Evolutionary conservation across 768 basidiomycete species (phyloP), one percentile per base, ranked within the genome.

Genomic region (Hemileccinum rubropunctum): DNA sequence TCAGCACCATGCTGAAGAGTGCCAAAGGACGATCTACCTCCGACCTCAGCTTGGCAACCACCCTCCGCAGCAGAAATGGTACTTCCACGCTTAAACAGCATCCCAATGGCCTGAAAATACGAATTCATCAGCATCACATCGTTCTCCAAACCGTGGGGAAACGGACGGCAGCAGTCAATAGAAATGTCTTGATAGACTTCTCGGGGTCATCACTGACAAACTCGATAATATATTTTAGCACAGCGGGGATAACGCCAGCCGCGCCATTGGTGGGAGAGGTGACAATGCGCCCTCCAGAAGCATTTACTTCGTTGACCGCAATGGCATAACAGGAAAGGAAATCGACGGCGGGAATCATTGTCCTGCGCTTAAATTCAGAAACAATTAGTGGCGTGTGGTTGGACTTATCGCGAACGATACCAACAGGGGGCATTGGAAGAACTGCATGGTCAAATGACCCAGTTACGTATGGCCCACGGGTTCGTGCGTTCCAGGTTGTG

Each of bases 41-140:
- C 95, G 4, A 98, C 95, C 73, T 95, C 93, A 17, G 93, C 93
- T 72, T 93, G 91, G 66, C 93, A 95, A 11, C 85, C 93, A 17
- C 95, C 95, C 70, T 98, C 95, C 0, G 95, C 94, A 13, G 95
- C 95, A 41, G 88, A 91, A 44, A 98, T 97, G 2, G 95, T 95
- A 54, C 91, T 92, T n/a, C 94, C 93, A 51, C 95, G 82, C 66
- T 98, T 98, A 75, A 93, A 95, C 28, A 97, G 73, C 94, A 97
- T 97, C 14, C 95, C 93, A 46, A 95, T 71, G 9, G 94, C 88
- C 88, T 90, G 47, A 42, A 18, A 18, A 56, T 44, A 35, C 21
- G 15, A 42, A 45, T 37, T 54, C 51, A 46, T 54, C 20, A 60
- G 43, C 46, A 20, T 11, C 35, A 42, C 17, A 33, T 23, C 9